Evolutionary conservation across 805 yeast genomes (phyloP), one percentile per base, ranked within the genome.

Genomic region (Saccharomycopsis fermentans): DNA sequence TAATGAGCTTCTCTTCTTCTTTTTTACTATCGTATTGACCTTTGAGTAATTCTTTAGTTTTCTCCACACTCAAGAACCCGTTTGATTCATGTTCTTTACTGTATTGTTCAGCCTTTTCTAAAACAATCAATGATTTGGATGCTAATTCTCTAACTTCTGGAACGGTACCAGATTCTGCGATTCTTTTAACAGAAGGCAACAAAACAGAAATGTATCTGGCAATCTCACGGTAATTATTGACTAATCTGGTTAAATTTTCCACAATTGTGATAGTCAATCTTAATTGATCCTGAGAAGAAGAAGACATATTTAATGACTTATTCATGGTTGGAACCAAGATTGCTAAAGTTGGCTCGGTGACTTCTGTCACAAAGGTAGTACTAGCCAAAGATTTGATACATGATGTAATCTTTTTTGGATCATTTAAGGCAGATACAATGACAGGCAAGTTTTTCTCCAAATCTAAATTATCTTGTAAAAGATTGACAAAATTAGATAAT

Each of bases 141-240:
- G 97, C 98, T 66, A 94, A 77, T 65, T 86, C 94, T 79, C 99
- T 86, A 55, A 94, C 98, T 73, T 92, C 99, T 48, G 98, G 98
- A 70, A 89, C 77, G 9, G 97, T 86, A 48, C 98, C 98, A 56
- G 91, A 87, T 58, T 87, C 81, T 55, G 86, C 84, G 48, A 94
- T 97, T 70, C 83, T 90, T 71, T 85, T 81, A 51, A 94, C 85
- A 70, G 96, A 96, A n/a, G 99, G 99, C 71, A 86, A 74, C 65
- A 92, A 79, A 65, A 81, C 77, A 50, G 98, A 97, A 65, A 94
- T 87, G 69, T 81, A 92, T 37, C 82, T 77, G 71, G 87, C 95
- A 69, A 94, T 90, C 74, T 92, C 98, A 66, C 88, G 79, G 68
- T 90, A 87, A 76, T 92, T 89, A 76, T 91, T 92, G 55, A 92